phyloP scores from a whole-genome alignment of 2,329 filamentous ascomycete species.

The Colletotrichum sp. region DNA sequence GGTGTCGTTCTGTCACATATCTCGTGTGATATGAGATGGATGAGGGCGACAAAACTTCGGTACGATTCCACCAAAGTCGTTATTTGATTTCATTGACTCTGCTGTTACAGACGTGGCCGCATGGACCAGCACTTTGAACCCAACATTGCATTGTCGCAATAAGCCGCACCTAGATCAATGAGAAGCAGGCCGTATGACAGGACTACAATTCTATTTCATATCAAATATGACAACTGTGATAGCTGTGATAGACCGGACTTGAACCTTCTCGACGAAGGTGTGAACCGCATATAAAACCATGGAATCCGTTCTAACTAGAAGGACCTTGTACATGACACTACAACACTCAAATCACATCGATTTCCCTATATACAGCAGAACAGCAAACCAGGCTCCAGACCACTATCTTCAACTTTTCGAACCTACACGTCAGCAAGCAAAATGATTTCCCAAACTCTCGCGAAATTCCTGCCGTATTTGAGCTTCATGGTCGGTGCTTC shows the following conservation, averaged over 20 bases:
- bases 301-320: too few species aligned
- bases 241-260: not conserved
- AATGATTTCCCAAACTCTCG: not conserved
- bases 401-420: not conserved
- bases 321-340: not conserved
- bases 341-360: not conserved
- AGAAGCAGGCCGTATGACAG: not conserved
- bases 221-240: not conserved
- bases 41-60: not conserved
- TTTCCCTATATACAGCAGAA: not conserved
- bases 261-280: not conserved
- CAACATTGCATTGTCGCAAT: not conserved
- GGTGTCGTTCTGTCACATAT: not conserved
- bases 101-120: not conserved
- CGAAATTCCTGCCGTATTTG: not conserved
- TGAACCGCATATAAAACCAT: not conserved
- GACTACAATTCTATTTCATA: rapidly evolving
- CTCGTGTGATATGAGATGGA: not conserved
- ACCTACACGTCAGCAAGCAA: not conserved
- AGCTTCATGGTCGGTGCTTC: not conserved
- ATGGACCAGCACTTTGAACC: not conserved
- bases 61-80: not conserved
- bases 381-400: too few species aligned
- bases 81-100: not conserved
- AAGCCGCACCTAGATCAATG: not conserved